phyloP scores from a whole-genome alignment of 23 red algal genomes.

The Rhodosorus marinus region DNA sequence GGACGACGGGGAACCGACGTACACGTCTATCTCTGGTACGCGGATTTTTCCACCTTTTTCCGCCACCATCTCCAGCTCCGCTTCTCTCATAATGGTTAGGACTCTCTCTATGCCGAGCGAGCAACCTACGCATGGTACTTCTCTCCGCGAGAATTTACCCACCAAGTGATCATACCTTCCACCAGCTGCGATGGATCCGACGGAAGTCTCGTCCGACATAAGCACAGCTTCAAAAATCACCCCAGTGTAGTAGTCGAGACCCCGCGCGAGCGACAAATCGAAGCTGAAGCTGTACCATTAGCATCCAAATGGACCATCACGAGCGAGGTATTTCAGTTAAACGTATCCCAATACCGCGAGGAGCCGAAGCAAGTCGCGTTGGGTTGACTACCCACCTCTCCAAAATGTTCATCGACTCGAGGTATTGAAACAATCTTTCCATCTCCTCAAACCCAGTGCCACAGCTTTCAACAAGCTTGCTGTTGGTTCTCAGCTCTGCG shows the following conservation, averaged over 20 bases:
- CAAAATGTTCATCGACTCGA: slow-evolving; percentile 34
- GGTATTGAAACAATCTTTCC: slow-evolving; percentile 45
- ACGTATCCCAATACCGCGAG: no score
- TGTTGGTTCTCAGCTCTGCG: slow-evolving; percentile 16
- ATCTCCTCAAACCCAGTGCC: slow-evolving; percentile 50
- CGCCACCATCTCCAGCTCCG: slow-evolving; percentile 42
- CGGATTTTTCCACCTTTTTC: slow-evolving; percentile 13
- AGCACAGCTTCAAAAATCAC: slow-evolving; percentile 95
- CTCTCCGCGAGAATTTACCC: slow-evolving; percentile 43
- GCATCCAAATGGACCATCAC: no score
- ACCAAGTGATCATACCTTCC: slow-evolving; percentile 91
- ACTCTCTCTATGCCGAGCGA: slow-evolving; percentile 91
- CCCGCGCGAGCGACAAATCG: slow-evolving; percentile 68
- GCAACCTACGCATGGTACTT: slow-evolving; percentile 74
- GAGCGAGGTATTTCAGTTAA: no score
- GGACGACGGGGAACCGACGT: slow-evolving; percentile 58
- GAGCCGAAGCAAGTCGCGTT: no score
- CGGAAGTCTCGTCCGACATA: slow-evolving; percentile 10
- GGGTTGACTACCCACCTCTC: no score
- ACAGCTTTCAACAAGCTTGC: slow-evolving; percentile 7
- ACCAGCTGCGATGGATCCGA: slow-evolving; percentile 86
- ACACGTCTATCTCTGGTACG: slow-evolving; percentile 49
- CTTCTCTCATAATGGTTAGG: slow-evolving; percentile 68
- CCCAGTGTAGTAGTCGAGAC: slow-evolving; percentile 98
- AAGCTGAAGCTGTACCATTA: slow-evolving; percentile 34